Evolutionary conservation across 768 basidiomycete genomes (phyloP), one percentile per base, ranked within the genome.

Genomic region (Rubroboletus pulcherrimus): DNA sequence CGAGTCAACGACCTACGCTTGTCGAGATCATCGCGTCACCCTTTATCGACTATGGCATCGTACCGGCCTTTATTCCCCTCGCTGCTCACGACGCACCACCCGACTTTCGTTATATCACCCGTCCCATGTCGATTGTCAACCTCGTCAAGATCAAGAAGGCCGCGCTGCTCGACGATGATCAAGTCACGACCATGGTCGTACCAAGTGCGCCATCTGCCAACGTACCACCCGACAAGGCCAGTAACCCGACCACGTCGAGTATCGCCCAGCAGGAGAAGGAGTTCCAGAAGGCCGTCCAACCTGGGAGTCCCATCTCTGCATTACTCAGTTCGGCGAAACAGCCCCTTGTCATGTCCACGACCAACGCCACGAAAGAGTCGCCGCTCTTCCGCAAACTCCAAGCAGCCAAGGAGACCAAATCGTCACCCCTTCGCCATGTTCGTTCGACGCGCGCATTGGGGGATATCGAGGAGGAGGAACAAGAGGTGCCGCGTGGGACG

Each of bases 251-350:
- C 51, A 81, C 80, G 15, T 81, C 81, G 12, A 87, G 78, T 43
- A 84, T 89, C 54, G 86, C 87, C 4, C 81, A 92, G 63, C 91
- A 93, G 67, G 97, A 99, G 81, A 87, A 88, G 69, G 97, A 98
- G 71, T 98, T 98, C 86, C 88, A 90, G 75, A 87, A 89, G 65
- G 97, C 94, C 2, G 91, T 98, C 1, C 92, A 94, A 66, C 96
- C 95, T 7, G 93, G 91, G 41, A 91, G 89, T 58, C 97, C 97
- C 0, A 95, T 99, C 56, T 91, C 91, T 30, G 92, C 91, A 3
- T 74, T 99, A 47, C 80, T 99, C 63, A 88, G 83, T 62, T 93
- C 92, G 3, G 94, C 94, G 7, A 80, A 88, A 55, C 91, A 93
- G 70, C 94, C 94, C 0, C 76, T 97, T 39, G 75, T 96, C 48